Base-by-base conservation (phyloP, 2,329 filamentous ascomycete species). In the Aspergillus tubingensis region DNA sequence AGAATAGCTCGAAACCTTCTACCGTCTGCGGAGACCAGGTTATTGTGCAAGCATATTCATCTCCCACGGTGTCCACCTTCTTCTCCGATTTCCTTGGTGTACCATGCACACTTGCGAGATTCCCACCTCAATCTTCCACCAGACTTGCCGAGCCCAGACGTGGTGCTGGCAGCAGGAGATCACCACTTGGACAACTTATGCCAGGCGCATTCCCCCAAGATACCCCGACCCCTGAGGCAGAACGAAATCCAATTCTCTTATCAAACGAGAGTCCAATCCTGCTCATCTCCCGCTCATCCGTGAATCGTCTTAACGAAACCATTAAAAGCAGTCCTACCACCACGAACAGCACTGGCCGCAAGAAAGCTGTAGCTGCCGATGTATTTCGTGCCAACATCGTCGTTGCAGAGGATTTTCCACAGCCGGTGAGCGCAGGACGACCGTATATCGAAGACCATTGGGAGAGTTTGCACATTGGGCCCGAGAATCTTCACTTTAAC, bases 181-280 rank as follows among this genome's bases (percentile, higher is more conserved):
- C 53, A 17, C 39, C 53, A 25, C 27, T 47, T 15, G 55, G 54
- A 38, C 77, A 65, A 1, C 53, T 57, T 51, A 78, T 86, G 69
- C 84, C 85, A 8, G 83, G 83, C 3, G 80, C 82, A 19, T 87
- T 85, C 63, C 85, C 84, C 1, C 65, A 68, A 66, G 73, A 75
- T 62, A 61, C 70, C n/a, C 65, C 30, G 43, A 79, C 82, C 1
- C 82, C 83, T 17, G 85, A 82, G 82, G 83, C 25, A 81, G 87
- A 68, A 68, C 63, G 60, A 15, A 69, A 66, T 49, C 72, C 87
- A 3, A 92, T 98, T 36, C 79, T 95, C 0, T 80, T 99, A 3
- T 91, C 93, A 23, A 99, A 99, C 73, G 95, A 98, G 76, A 96
- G 92, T 56, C 94, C 95, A 0, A 96, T 99, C 48, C 83, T 99